These are phyloP conservation scores for Zygosaccharomyces kombuchaensis DNA, from an alignment of 805 yeast species.

Conservation along the genomic window DNA sequence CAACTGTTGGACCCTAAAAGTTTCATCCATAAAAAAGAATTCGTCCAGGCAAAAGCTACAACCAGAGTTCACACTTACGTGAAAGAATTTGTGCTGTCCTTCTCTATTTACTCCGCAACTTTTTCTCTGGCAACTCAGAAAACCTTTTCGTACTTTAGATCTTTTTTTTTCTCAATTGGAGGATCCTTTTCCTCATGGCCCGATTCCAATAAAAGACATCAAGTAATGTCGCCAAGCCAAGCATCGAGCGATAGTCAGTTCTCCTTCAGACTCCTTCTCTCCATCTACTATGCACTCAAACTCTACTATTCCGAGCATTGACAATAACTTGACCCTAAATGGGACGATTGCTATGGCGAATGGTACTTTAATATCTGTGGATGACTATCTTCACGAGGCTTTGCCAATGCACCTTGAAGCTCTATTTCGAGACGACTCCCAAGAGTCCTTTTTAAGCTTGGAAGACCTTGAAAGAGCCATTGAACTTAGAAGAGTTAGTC, in stretches of 20 bases:
- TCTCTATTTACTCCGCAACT: background rate
- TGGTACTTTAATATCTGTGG: constrained; percentile 33
- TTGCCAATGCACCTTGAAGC: constrained; percentile 37
- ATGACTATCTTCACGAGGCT: constrained; percentile 36
- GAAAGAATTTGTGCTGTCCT: background rate
- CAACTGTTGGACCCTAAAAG: constrained; percentile 2
- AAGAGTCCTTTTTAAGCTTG: constrained; percentile 2
- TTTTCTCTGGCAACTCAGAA: background rate
- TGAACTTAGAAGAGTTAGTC: background rate
- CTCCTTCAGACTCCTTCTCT: background rate
- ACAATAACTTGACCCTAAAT: background rate
- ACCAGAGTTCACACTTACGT: background rate
- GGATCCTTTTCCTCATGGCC: background rate
- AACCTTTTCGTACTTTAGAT: background rate
- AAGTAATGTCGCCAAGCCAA: background rate
- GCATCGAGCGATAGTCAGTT: background rate
- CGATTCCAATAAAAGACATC: background rate
- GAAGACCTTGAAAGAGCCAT: background rate
- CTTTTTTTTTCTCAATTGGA: background rate
- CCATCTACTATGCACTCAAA: background rate
- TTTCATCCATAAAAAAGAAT: constrained; percentile 1
- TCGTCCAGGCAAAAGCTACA: background rate
- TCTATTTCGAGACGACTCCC: constrained; percentile 26
- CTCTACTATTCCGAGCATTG: background rate
- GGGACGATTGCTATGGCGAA: constrained; percentile 5